Evolutionary conservation across 495 filamentous ascomycete genomes (phyloP).

Genomic region (Daldinia decipiens): DNA sequence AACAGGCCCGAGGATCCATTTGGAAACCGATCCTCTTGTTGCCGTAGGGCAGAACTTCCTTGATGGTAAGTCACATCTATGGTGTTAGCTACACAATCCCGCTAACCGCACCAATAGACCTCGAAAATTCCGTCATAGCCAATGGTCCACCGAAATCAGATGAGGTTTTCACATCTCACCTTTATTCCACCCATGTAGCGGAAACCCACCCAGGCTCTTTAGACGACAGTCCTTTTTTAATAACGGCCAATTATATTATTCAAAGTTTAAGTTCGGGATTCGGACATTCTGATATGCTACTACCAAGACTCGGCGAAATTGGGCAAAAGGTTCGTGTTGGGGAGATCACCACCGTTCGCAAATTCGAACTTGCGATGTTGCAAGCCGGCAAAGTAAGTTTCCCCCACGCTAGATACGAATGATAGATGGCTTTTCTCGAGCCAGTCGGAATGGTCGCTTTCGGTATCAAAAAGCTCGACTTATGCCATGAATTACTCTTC

Average conservation of each 20-base stretch:
- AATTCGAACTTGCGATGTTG: conserved; percentile 58
- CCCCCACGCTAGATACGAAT: background rate
- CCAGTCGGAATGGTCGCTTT: background rate
- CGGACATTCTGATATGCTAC: conserved; percentile 38
- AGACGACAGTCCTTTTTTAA: conserved; percentile 42
- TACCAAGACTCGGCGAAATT: conserved; percentile 42
- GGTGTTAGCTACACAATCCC: background rate
- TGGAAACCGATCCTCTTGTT: conserved; percentile 43
- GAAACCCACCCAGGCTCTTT: conserved; percentile 32
- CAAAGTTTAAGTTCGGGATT: conserved; percentile 43
- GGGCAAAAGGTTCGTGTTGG: conserved; percentile 46
- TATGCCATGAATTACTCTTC: background rate
- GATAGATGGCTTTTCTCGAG: background rate
- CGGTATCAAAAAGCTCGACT: background rate
- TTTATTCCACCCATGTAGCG: conserved; percentile 50
- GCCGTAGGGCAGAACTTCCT: conserved; percentile 56
- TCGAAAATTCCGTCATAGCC: conserved; percentile 54
- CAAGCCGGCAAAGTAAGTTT: conserved; percentile 55
- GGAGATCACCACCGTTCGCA: conserved; percentile 50
- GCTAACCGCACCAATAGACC: conserved; percentile 47
- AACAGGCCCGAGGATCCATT: conserved; percentile 9
- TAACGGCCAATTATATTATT: conserved; percentile 47
- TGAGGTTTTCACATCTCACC: conserved; percentile 48
- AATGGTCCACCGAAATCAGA: conserved; percentile 39
- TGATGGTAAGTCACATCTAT: conserved; percentile 52